Evolutionary conservation across 2,329 filamentous ascomycete species (phyloP), one percentile per base, ranked within the genome.

Genomic region (Ophidiomyces ophidiicola): DNA sequence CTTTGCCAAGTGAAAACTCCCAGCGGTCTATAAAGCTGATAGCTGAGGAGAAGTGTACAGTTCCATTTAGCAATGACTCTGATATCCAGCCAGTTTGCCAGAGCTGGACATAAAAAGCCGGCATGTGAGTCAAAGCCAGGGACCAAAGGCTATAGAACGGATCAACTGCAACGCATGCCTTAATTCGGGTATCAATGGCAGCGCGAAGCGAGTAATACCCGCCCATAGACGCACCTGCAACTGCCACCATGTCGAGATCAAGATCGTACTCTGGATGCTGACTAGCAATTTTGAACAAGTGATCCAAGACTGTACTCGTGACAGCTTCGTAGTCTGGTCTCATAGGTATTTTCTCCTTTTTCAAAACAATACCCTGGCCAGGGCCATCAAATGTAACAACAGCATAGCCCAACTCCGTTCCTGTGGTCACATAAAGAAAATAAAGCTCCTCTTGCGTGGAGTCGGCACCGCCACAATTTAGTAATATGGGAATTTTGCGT

Each of bases 171-270:
- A 70, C 50, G 42, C 61, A 67, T 0, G 66, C 68, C 40, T 60
- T 62, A 53, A 70, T 52, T 0, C 67, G 59, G 0, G 55, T 42
- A 46, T 69, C 66, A 0, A 50, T 46, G 0, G 61, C 62, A 1
- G 50, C 61, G 0, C 69, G 61, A 5, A 71, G 53, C 1, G 67
- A 63, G 33, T 60, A 63, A 44, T 70, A 70, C 1, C 60, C 69
- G 2, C 68, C 67, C 45, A 68, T 52, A 2, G 60, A 60, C 0
- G 57, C 53, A 0, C 67, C 66, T 1, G 48, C 38, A 12, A 67
- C 39, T 0, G 59, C 60, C 11, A 70, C 50, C 6, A 50, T 47
- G 1, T 52, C 46, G 0, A 59, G 28, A 36, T 70, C 65, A 0
- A 69, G 51, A 0, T 58, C 43, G 0, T 49, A 24, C 10, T 33